Conservation (phyloP, 768 basidiomycete genomes). For the Rhizopogon sp. region DNA sequence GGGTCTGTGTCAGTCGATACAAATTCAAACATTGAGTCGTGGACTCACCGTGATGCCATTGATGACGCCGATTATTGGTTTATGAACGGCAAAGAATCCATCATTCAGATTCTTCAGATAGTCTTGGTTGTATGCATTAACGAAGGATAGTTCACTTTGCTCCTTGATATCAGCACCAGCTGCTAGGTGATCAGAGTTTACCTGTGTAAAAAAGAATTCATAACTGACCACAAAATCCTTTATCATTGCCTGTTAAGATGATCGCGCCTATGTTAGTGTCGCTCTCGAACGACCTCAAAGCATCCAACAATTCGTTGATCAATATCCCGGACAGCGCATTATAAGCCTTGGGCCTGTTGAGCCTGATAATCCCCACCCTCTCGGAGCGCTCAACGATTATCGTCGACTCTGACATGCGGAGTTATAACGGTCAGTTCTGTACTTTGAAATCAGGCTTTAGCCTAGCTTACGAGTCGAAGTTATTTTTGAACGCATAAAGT, state of each 20-base stretch:
- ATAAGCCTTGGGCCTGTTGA: constrained; percentile 82
- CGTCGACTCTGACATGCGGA: constrained; percentile 17
- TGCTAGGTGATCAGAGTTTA: constrained; percentile 18
- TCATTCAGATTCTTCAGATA: constrained; percentile 42
- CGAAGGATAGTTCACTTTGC: constrained; percentile 81
- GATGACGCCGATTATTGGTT: constrained; percentile 92
- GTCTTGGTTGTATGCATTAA: constrained; percentile 38
- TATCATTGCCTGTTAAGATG: constrained; percentile 87
- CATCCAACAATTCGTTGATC: constrained; percentile 75
- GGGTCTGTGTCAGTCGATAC: not conserved
- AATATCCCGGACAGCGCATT: constrained; percentile 82
- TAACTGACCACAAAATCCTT: constrained; percentile 51
- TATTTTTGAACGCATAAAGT: not conserved
- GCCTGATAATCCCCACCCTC: constrained; percentile 53
- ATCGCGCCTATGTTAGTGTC: constrained; percentile 75
- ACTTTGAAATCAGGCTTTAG: not conserved
- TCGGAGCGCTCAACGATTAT: constrained; percentile 16
- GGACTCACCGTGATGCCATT: constrained; percentile 80
- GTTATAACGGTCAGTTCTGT: not conserved
- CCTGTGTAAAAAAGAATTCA: not conserved
- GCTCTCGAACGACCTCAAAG: constrained; percentile 59
- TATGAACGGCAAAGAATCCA: constrained; percentile 52
- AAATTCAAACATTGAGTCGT: not conserved
- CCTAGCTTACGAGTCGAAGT: not conserved
- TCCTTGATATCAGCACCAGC: constrained; percentile 99